These are phyloP conservation scores for Chlorella variabilis DNA, from an alignment of 163 green algal genomes.

Conservation along the genomic window DNA sequence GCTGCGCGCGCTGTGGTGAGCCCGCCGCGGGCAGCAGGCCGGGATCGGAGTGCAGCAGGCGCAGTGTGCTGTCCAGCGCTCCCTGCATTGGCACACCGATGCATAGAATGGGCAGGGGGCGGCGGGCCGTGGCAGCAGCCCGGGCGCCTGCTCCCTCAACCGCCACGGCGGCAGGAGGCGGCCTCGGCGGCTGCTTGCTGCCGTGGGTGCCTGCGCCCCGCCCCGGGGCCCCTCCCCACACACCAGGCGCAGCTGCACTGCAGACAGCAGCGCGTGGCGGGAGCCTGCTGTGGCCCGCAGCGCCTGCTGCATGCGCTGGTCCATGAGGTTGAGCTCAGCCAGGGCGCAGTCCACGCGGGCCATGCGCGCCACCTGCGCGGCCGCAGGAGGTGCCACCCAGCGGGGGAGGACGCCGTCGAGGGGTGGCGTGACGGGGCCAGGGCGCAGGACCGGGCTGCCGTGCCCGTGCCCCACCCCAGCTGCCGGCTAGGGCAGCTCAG, in stretches of 20 bases:
- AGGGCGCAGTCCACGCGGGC: constrained; percentile 17
- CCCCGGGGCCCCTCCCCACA: no score
- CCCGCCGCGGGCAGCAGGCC: neutral
- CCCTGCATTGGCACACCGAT: neutral
- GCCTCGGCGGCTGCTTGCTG: no score
- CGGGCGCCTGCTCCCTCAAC: no score
- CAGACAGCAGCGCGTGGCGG: neutral
- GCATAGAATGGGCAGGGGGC: neutral
- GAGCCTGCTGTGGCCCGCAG: neutral
- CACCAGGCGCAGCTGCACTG: constrained; percentile 24
- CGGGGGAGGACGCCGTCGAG: neutral
- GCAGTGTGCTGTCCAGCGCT: constrained; percentile 1
- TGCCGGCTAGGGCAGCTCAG: no score
- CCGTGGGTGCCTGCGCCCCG: no score
- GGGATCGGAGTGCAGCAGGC: neutral
- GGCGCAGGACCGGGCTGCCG: no score
- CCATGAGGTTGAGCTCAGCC: neutral
- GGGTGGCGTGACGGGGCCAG: no score
- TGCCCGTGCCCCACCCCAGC: no score
- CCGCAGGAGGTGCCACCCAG: no score
- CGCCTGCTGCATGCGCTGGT: neutral
- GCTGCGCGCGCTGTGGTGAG: neutral
- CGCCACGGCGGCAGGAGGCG: no score
- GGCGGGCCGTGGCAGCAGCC: no score
- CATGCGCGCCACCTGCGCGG: constrained; percentile 4